Conservation (phyloP, 805 yeast species). For the Yarrowia sp. region DNA sequence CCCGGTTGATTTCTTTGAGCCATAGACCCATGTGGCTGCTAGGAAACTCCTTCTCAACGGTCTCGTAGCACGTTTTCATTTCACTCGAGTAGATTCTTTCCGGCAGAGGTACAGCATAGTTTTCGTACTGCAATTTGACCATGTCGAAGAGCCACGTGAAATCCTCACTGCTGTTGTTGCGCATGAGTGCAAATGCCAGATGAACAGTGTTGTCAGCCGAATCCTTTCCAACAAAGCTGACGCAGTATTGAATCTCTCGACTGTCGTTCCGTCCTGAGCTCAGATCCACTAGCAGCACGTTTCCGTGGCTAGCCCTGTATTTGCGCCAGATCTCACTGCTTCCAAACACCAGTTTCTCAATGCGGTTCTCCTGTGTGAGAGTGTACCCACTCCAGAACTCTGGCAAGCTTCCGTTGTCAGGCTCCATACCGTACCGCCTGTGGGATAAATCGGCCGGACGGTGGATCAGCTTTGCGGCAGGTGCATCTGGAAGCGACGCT, state of each 20-base stretch:
- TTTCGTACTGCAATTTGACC: not conserved
- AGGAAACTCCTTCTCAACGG: not conserved
- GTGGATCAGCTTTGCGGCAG: no score
- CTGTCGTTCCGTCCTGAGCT: not conserved
- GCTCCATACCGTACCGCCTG: no score
- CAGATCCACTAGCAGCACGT: not conserved
- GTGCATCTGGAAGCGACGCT: no score
- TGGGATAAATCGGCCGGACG: no score
- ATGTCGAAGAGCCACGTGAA: not conserved
- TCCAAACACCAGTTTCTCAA: not conserved
- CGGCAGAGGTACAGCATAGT: not conserved
- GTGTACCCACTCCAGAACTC: not conserved
- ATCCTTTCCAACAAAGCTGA: not conserved
- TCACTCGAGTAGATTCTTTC: not conserved
- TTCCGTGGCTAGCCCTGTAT: not conserved
- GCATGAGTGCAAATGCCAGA: not conserved
- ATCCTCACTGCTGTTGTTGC: not conserved
- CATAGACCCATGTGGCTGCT: not conserved
- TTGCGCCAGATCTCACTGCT: not conserved
- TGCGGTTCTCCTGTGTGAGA: not conserved
- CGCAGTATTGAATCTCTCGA: not conserved
- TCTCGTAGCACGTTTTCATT: not conserved
- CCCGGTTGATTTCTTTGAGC: conserved; percentile 2
- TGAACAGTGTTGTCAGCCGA: no score
- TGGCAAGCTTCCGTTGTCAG: no score